Conservation (phyloP, 169 alveolate genomes). For the Amoebophrya sp. region DNA sequence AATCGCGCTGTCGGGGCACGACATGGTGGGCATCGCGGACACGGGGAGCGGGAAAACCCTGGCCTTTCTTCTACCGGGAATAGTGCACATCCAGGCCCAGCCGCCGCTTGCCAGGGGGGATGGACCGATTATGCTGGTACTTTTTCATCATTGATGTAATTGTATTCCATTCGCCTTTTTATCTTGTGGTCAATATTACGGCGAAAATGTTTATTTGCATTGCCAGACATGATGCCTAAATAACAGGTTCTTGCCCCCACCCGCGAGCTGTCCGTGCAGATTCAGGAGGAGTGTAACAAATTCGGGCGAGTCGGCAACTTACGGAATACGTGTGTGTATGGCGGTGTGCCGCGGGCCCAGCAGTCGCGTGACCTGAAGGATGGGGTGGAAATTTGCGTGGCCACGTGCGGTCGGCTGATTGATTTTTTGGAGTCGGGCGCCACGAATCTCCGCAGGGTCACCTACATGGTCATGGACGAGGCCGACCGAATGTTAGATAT, state of each 20-base stretch:
- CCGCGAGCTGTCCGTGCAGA: constrained; percentile 92
- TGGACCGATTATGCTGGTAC: constrained; percentile 89
- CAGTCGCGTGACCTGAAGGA: constrained; percentile 55
- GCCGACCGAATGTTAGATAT: constrained; percentile 96
- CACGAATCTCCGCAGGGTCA: constrained; percentile 74
- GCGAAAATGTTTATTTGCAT: too few relatives aligned
- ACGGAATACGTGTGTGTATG: constrained; percentile 74
- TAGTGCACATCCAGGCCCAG: constrained; percentile 85
- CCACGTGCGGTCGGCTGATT: constrained; percentile 90
- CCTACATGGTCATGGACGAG: constrained; percentile 91
- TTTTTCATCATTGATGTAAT: too few relatives aligned
- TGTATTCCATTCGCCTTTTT: too few relatives aligned
- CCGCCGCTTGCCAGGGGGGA: constrained; percentile 77
- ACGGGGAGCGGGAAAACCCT: constrained; percentile 98
- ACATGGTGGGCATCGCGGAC: constrained; percentile 94
- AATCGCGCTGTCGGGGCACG: constrained; percentile 83
- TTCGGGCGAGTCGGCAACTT: constrained; percentile 75
- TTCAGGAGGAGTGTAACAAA: constrained; percentile 79
- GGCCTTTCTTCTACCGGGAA: constrained; percentile 90
- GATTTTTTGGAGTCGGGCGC: constrained; percentile 80
- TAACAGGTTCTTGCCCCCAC: constrained; percentile 96
- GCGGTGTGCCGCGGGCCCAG: constrained; percentile 81
- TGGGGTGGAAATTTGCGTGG: constrained; percentile 91
- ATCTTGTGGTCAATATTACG: too few relatives aligned
- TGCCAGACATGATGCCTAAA: too few relatives aligned